phyloP scores from a whole-genome alignment of 2,329 filamentous ascomycete species.

The Pyricularia sp. region DNA sequence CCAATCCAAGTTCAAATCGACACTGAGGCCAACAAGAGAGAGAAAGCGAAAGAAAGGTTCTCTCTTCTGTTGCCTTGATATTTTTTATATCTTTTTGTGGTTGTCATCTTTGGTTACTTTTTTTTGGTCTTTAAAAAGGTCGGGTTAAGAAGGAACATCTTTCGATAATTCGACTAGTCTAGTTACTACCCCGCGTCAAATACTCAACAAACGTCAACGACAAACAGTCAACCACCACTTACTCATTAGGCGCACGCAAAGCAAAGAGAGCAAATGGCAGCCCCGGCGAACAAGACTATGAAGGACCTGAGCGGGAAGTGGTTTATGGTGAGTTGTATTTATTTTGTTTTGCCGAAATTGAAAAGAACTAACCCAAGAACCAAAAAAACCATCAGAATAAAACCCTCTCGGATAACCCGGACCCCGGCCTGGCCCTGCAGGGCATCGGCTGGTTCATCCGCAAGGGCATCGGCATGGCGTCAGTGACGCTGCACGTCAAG shows the following conservation, averaged over 20 bases:
- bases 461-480: constrained; percentile 61
- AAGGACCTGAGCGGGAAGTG: constrained; percentile 62
- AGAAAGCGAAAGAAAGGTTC: not conserved
- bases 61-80: not conserved
- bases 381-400: constrained; percentile 51
- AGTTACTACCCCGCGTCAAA: not conserved
- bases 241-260: not conserved
- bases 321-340: constrained; percentile 46
- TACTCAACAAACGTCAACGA: not conserved
- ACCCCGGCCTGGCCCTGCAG: constrained; percentile 63
- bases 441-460: constrained; percentile 63
- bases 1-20: too few relatives aligned
- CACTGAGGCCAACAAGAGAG: not conserved
- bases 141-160: too few relatives aligned
- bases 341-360: not conserved
- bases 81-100: not conserved
- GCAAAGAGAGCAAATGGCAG: constrained; percentile 49
- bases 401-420: constrained; percentile 57
- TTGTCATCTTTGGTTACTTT: not conserved
- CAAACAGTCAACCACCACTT: constrained; percentile 7
- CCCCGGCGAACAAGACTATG: constrained; percentile 56
- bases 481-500: constrained; percentile 55
- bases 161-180: not conserved
- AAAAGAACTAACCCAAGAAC: not conserved
- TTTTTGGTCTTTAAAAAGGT: not conserved